These are phyloP conservation scores for Lyophyllum atratum DNA, from an alignment of 768 basidiomycete genomes.

Conservation along the genomic window DNA sequence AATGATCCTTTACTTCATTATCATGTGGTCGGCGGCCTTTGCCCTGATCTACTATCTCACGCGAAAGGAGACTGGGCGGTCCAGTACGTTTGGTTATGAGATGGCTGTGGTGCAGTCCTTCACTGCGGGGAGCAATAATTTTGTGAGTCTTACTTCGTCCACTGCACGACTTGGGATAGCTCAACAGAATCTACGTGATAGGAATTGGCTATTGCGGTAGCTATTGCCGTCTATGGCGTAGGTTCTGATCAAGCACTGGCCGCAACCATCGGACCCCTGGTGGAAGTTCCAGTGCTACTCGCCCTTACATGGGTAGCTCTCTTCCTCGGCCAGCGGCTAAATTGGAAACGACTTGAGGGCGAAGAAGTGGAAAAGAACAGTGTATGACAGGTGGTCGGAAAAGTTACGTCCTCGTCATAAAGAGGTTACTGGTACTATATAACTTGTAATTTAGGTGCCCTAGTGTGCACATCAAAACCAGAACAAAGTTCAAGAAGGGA, in stretches of 20 bases:
- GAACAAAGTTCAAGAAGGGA: too few relatives aligned
- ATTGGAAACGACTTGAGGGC: slow-evolving; percentile 33
- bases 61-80: slow-evolving; percentile 26
- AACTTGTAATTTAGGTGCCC: neutral
- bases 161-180: neutral
- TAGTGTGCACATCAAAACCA: neutral
- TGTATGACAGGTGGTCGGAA: neutral
- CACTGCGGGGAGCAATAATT: slow-evolving; percentile 72
- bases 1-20: slow-evolving; percentile 72
- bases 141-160: neutral
- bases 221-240: slow-evolving; percentile 77
- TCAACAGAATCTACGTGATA: neutral
- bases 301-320: slow-evolving; percentile 59
- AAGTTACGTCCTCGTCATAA: neutral
- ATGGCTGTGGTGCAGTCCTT: slow-evolving; percentile 77
- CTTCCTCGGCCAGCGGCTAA: slow-evolving; percentile 38
- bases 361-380: neutral
- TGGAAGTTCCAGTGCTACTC: slow-evolving; percentile 36
- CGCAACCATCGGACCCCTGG: slow-evolving; percentile 77
- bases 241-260: slow-evolving; percentile 80
- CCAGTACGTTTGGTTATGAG: slow-evolving; percentile 51
- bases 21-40: slow-evolving; percentile 76
- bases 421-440: slow-evolving; percentile 1
- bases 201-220: slow-evolving; percentile 28
- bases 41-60: slow-evolving; percentile 51